Percentiles rank a stretch among this genome's conserved stretches.
Evolutionary conservation across 2,329 filamentous ascomycete genomes (phyloP).

Genomic region (Alternaria infectoria): DNA sequence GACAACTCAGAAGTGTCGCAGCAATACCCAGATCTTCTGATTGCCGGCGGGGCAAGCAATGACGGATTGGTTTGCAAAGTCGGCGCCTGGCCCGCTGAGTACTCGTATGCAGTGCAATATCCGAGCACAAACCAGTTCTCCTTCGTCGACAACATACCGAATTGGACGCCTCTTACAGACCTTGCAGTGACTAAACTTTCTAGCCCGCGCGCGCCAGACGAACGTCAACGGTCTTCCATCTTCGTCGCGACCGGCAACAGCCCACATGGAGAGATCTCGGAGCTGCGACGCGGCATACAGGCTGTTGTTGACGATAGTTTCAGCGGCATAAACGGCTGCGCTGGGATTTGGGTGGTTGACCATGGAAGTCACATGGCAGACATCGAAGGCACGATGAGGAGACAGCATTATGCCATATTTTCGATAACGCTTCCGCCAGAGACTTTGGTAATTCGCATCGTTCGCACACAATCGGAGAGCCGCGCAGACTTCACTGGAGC

Average conservation of each 20-base stretch:
- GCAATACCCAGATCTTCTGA: constrained; percentile 74
- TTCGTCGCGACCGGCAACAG: constrained; percentile 54
- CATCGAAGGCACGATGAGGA: constrained; percentile 31
- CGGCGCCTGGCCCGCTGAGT: constrained; percentile 47
- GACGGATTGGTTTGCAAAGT: constrained; percentile 79
- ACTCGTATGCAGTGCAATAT: constrained; percentile 62
- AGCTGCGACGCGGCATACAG: constrained; percentile 52
- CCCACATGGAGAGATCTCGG: constrained; percentile 53
- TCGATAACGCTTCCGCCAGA: constrained; percentile 46
- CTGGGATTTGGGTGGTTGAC: constrained; percentile 48
- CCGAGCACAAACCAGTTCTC: constrained; percentile 49
- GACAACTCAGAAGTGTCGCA: constrained; percentile 53
- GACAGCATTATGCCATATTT: constrained; percentile 44
- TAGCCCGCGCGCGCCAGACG: constrained; percentile 25
- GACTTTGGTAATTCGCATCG: constrained; percentile 37
- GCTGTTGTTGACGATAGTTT: constrained; percentile 42
- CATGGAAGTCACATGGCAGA: constrained; percentile 33
- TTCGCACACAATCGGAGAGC: constrained; percentile 28
- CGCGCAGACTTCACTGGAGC: constrained; percentile 25
- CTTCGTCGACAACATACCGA: constrained; percentile 67
- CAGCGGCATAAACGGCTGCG: constrained; percentile 41
- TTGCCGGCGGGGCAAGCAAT: constrained; percentile 79
- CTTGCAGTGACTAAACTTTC: constrained; percentile 42
- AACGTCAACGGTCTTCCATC: constrained; percentile 30
- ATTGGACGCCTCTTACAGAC: constrained; percentile 64